Conservation (phyloP, 2,329 filamentous ascomycete species). For the Macrophomina phaseolina region DNA sequence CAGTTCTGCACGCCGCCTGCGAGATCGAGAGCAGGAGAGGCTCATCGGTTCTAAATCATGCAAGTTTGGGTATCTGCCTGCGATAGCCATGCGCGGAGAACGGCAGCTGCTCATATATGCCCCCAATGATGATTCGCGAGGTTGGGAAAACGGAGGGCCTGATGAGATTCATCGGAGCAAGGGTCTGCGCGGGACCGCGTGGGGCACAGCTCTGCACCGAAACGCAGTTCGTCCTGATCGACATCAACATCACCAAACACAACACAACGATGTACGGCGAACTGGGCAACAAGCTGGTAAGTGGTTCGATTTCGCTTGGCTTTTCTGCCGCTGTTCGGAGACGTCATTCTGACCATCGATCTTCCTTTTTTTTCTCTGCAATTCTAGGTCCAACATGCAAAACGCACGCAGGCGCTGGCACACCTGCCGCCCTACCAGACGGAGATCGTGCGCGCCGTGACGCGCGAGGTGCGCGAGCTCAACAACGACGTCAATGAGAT, state of each 20-base stretch:
- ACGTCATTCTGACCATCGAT: not conserved
- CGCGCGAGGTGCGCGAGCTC: constrained; percentile 90
- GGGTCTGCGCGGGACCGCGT: not conserved
- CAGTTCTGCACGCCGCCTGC: not conserved
- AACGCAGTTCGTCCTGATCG: not conserved
- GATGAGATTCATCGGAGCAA: not conserved
- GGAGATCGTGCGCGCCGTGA: constrained; percentile 84
- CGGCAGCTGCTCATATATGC: constrained; percentile 1
- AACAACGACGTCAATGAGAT: constrained; percentile 84
- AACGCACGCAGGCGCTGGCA: constrained; percentile 84
- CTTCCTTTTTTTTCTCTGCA: not conserved
- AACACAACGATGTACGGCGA: constrained; percentile 77
- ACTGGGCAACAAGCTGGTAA: constrained; percentile 81
- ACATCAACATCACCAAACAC: constrained; percentile 1
- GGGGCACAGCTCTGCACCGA: not conserved
- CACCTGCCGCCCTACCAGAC: constrained; percentile 91
- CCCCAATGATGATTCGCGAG: not conserved
- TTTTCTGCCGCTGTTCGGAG: not conserved
- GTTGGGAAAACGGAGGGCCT: not conserved
- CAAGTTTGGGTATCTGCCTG: not conserved
- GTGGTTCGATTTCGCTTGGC: constrained; percentile 10
- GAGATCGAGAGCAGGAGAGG: not conserved
- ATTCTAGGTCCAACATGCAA: constrained; percentile 86
- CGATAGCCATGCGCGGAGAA: not conserved
- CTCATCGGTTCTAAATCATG: not conserved